Conservation (phyloP, 176 grass and related monocot species). For the Saccharum officinarum region DNA sequence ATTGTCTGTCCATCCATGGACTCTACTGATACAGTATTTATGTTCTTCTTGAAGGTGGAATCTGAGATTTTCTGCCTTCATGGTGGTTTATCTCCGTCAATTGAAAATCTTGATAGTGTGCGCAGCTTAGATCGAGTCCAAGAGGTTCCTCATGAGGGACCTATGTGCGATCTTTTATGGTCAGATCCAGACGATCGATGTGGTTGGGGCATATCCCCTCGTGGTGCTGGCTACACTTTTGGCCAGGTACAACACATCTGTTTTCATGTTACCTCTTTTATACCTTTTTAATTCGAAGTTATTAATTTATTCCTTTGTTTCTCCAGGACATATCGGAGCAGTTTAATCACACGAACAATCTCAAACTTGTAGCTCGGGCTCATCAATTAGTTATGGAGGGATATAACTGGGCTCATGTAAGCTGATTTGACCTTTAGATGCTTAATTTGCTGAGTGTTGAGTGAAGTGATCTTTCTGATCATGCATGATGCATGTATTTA, state of each 20-base stretch:
- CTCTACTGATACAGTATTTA: slow-evolving; percentile 23
- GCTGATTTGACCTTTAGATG: slow-evolving; percentile 23
- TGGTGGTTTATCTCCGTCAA: slow-evolving; percentile 92
- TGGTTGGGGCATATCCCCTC: slow-evolving; percentile 94
- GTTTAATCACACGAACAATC: slow-evolving; percentile 96
- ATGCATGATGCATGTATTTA: slow-evolving; percentile 23
- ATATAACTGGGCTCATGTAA: slow-evolving; percentile 99
- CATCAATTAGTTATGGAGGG: slow-evolving; percentile 98
- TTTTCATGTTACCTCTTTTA: neutral
- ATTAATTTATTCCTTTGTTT: slow-evolving; percentile 14
- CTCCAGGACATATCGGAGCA: slow-evolving; percentile 91
- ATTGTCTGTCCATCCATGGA: neutral
- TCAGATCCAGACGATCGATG: slow-evolving; percentile 91
- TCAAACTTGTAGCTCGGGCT: slow-evolving; percentile 93
- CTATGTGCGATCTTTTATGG: slow-evolving; percentile 99
- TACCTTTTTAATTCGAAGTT: neutral
- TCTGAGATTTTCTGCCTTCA: slow-evolving; percentile 98
- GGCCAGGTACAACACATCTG: slow-evolving; percentile 59
- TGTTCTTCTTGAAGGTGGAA: slow-evolving; percentile 69
- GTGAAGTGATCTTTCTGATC: slow-evolving; percentile 14
- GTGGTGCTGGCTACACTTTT: slow-evolving; percentile 96
- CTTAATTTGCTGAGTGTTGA: slow-evolving; percentile 11
- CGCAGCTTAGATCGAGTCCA: slow-evolving; percentile 92
- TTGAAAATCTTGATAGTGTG: slow-evolving; percentile 92
- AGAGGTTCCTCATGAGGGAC: slow-evolving; percentile 96